Conservation (phyloP, 1,139 yeast genomes). For the Maudiozyma humilis region DNA sequence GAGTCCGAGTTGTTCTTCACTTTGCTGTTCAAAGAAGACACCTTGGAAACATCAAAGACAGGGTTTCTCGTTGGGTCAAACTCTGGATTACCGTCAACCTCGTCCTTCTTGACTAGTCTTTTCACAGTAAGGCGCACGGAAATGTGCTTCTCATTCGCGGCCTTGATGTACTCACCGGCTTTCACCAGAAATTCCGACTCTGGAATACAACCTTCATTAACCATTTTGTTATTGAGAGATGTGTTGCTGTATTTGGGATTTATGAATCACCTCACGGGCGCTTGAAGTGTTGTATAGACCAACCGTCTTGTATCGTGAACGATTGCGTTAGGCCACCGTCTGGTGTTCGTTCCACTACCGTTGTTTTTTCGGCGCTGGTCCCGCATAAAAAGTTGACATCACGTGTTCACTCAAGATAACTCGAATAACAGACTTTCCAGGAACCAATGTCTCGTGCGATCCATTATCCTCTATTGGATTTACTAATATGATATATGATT, state of each 20-base stretch:
- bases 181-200: constrained; percentile 21
- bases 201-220: constrained; percentile 11
- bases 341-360: no score
- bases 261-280: no score
- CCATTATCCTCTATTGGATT: neutral
- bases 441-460: neutral
- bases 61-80: constrained; percentile 22
- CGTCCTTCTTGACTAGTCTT: constrained; percentile 23
- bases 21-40: constrained; percentile 12
- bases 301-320: no score
- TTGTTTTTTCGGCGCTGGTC: no score
- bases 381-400: no score
- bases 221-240: constrained; percentile 1
- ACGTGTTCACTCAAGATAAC: no score
- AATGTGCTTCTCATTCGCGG: constrained; percentile 24
- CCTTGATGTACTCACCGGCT: constrained; percentile 20
- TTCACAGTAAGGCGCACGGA: constrained; percentile 25
- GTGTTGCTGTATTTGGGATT: no score
- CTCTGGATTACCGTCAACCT: constrained; percentile 26
- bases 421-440: no score
- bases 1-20: constrained; percentile 12
- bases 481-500: neutral
- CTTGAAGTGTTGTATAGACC: no score
- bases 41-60: constrained; percentile 25
- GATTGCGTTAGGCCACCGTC: no score